These are phyloP conservation scores for Lactifluus piperatus DNA, from an alignment of 768 basidiomycete genomes.

Conservation along the genomic window DNA sequence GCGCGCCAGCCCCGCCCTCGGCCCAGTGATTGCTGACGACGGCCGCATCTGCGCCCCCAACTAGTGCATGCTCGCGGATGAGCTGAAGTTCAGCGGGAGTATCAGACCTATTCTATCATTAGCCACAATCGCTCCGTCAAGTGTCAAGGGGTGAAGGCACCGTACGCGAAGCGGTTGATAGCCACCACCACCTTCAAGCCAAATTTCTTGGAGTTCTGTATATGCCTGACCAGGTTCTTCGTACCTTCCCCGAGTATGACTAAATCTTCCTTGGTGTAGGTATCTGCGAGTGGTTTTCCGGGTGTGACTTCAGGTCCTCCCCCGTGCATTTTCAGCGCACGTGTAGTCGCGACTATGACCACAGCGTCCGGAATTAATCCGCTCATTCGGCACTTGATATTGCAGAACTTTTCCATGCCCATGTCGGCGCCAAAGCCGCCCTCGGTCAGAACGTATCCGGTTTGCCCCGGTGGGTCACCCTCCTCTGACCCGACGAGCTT, in stretches of 20 bases:
- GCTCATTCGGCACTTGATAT: slow-evolving; percentile 95
- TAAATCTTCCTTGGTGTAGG: slow-evolving; percentile 90
- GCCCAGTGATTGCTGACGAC: slow-evolving; percentile 98
- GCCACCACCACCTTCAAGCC: slow-evolving; percentile 94
- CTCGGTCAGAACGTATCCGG: slow-evolving; percentile 95
- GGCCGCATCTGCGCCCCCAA: slow-evolving; percentile 88
- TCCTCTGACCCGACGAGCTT: slow-evolving; percentile 95
- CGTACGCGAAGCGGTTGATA: slow-evolving; percentile 91
- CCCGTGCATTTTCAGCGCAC: slow-evolving; percentile 99
- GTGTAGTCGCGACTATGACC: slow-evolving; percentile 93
- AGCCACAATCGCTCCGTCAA: background rate
- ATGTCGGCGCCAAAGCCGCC: slow-evolving; percentile 99
- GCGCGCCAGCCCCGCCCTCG: slow-evolving; percentile 85
- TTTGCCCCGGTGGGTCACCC: slow-evolving; percentile 71
- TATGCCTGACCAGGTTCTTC: slow-evolving; percentile 88
- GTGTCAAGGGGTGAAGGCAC: slow-evolving; percentile 19
- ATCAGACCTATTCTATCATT: slow-evolving; percentile 52
- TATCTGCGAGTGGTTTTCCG: slow-evolving; percentile 87
- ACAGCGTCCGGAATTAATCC: slow-evolving; percentile 91
- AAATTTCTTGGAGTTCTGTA: slow-evolving; percentile 91
- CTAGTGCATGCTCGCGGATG: slow-evolving; percentile 68
- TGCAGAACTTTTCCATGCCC: slow-evolving; percentile 99
- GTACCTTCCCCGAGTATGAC: slow-evolving; percentile 85
- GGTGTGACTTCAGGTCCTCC: slow-evolving; percentile 96
- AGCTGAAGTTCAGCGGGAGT: slow-evolving; percentile 84